These are phyloP conservation scores for Boletus eberwhitei DNA, from an alignment of 768 basidiomycete genomes.

Conservation along the genomic window DNA sequence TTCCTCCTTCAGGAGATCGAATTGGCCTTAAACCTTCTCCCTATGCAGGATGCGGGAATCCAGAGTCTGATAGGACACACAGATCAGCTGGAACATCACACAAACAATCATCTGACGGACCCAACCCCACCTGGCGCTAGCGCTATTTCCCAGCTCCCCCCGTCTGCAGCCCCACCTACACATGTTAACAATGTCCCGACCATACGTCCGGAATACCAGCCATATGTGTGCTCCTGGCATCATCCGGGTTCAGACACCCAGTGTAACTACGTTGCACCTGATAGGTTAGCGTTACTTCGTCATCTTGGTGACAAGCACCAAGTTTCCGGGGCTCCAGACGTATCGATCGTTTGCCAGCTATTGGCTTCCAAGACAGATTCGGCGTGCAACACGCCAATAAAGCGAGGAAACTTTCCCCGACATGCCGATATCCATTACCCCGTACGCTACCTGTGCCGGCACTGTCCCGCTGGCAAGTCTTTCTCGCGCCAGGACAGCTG, in stretches of 20 bases:
- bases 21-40: background rate
- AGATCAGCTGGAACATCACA: background rate
- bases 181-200: background rate
- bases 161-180: background rate
- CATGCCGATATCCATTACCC: slow-evolving; percentile 21
- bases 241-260: background rate
- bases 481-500: slow-evolving; percentile 26
- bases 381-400: slow-evolving; percentile 1
- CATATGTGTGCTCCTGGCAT: slow-evolving; percentile 16
- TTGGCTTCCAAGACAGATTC: background rate
- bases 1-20: background rate
- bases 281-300: slow-evolving; percentile 11
- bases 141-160: background rate
- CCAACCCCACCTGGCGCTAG: background rate
- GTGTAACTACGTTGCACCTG: slow-evolving; percentile 3
- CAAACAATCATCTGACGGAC: background rate
- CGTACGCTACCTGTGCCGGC: slow-evolving; percentile 10
- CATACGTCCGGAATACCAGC: background rate
- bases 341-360: slow-evolving; percentile 7
- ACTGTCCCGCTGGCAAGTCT: slow-evolving; percentile 7
- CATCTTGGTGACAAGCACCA: slow-evolving; percentile 12
- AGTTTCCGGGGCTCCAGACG: slow-evolving; percentile 5
- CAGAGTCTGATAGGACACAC: background rate
- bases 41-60: background rate
- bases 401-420: slow-evolving; percentile 14